Conservation (phyloP, 495 filamentous ascomycete species). For the Neurospora hispaniola region DNA sequence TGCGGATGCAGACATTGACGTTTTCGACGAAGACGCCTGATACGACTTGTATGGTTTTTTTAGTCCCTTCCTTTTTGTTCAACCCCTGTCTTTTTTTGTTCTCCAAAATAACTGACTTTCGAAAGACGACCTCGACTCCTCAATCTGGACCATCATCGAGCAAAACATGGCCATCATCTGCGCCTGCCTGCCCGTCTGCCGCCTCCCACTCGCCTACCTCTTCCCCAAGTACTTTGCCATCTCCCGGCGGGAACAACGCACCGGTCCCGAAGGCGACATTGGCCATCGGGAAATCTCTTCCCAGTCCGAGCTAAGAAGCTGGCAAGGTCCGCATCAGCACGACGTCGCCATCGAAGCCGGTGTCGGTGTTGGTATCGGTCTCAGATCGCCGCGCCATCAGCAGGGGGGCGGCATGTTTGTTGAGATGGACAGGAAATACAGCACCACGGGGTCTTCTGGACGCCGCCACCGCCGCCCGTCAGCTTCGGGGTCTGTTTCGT, state of each 20-base stretch:
- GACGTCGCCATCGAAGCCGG: background rate
- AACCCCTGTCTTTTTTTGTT: no score
- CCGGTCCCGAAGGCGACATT: background rate
- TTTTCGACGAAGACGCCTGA: constrained; percentile 13
- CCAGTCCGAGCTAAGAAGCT: background rate
- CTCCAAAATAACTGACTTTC: no score
- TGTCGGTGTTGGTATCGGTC: no score
- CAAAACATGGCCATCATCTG: constrained; percentile 36
- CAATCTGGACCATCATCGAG: constrained; percentile 38
- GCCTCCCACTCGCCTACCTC: constrained; percentile 17
- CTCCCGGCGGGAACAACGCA: background rate
- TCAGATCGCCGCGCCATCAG: no score
- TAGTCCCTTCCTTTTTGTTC: no score
- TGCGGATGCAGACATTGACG: constrained; percentile 14
- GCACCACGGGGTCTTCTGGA: background rate
- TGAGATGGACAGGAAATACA: background rate
- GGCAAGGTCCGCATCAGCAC: background rate
- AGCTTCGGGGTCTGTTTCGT: background rate
- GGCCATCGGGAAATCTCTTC: background rate
- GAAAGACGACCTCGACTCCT: constrained; percentile 21
- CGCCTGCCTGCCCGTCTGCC: constrained; percentile 34
- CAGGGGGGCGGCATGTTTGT: no score
- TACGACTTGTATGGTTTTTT: constrained; percentile 6
- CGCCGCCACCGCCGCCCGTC: background rate
- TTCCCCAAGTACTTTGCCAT: constrained; percentile 16